These are phyloP conservation scores for Dacryopinax primogenitus DNA, from an alignment of 768 basidiomycete species.

Conservation along the genomic window DNA sequence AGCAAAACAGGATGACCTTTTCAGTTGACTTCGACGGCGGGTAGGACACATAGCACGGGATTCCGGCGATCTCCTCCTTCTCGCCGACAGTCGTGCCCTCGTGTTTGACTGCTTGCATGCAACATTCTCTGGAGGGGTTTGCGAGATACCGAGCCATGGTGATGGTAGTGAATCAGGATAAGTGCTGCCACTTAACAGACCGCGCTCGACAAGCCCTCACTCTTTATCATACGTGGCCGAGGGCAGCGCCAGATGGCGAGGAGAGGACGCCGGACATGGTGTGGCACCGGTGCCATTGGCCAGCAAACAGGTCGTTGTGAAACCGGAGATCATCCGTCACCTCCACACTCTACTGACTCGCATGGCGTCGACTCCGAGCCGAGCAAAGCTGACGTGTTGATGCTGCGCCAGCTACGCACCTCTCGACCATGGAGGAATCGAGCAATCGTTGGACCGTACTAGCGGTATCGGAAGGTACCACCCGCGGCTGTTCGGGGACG, in stretches of 20 bases:
- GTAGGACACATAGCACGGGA: slow-evolving; percentile 45
- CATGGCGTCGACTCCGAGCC: too few species aligned
- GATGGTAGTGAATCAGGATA: neutral
- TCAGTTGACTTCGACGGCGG: slow-evolving; percentile 27
- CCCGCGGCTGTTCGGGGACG: too few species aligned
- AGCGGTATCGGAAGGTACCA: too few species aligned
- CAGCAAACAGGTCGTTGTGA: neutral
- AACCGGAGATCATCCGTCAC: too few species aligned
- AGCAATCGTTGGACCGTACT: too few species aligned
- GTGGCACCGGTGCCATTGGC: neutral
- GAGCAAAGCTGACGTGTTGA: too few species aligned
- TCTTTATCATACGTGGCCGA: neutral
- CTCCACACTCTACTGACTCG: too few species aligned
- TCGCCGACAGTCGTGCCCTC: slow-evolving; percentile 37
- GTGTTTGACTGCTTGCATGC: slow-evolving; percentile 42
- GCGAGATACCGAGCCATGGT: slow-evolving; percentile 25
- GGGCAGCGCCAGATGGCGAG: neutral
- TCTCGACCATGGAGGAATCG: too few species aligned
- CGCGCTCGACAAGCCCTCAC: neutral
- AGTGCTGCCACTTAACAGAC: neutral
- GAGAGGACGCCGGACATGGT: neutral
- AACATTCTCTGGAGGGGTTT: slow-evolving; percentile 39
- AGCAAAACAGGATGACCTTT: slow-evolving; percentile 44
- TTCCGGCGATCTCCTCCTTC: slow-evolving; percentile 30
- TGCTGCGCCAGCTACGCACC: too few species aligned